These are phyloP conservation scores for Leucoagaricus sp. DNA, from an alignment of 1,284 basidiomycete genomes.

Conservation along the genomic window DNA sequence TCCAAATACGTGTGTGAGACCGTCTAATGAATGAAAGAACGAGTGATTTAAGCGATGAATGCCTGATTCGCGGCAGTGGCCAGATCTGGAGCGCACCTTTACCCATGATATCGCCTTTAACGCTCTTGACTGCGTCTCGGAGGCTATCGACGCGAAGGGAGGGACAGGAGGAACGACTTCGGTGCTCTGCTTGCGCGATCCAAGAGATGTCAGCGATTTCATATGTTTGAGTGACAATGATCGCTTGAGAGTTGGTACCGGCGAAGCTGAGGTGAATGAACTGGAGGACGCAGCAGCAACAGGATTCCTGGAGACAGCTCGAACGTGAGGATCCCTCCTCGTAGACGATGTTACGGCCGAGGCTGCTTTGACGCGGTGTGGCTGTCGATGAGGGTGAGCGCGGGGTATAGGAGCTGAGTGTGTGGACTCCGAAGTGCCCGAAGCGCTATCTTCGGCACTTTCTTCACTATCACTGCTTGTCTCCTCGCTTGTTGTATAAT, in stretches of 20 bases:
- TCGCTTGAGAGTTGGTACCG: conserved; percentile 28
- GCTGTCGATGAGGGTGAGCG: not conserved
- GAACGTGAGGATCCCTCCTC: conserved; percentile 14
- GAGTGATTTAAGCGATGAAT: conserved; percentile 4
- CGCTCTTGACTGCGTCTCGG: conserved; percentile 81
- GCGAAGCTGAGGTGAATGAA: conserved; percentile 15
- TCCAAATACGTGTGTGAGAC: conserved; percentile 84
- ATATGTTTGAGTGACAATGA: conserved; percentile 45
- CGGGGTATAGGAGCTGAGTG: not conserved
- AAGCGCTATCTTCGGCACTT: conserved; percentile 18
- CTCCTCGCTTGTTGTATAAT: conserved; percentile 39
- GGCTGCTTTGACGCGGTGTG: not conserved
- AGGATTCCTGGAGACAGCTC: not conserved
- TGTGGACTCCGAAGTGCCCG: not conserved
- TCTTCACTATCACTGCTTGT: conserved; percentile 34
- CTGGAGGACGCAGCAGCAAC: conserved; percentile 14
- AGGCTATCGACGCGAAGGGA: conserved; percentile 87
- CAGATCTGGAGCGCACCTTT: conserved; percentile 50
- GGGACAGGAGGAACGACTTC: too few species aligned
- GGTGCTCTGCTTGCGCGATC: too few species aligned
- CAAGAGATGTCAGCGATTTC: too few species aligned
- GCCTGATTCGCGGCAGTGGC: conserved; percentile 10
- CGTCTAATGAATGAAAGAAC: conserved; percentile 52
- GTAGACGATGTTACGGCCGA: not conserved
- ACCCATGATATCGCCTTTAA: conserved; percentile 91